Conservation (phyloP, 2,329 filamentous ascomycete species). For the Colletotrichum endophyticum region DNA sequence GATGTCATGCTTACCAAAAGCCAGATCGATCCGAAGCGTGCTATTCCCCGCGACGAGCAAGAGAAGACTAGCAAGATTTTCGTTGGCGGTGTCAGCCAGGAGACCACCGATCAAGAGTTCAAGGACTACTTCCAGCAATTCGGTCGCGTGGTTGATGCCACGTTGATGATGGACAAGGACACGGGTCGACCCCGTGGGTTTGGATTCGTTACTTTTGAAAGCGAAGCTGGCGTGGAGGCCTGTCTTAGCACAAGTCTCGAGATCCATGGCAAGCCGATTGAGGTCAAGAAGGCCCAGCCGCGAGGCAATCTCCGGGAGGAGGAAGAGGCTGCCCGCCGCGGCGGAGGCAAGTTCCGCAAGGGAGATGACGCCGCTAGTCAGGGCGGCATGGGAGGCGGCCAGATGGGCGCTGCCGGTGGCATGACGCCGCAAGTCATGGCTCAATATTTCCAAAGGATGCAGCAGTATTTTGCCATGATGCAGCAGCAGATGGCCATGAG, state of each 20-base stretch:
- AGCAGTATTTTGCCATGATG: slow-evolving; percentile 95
- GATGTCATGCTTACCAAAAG: background rate
- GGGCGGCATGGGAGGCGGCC: slow-evolving; percentile 36
- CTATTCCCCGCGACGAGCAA: slow-evolving; percentile 96
- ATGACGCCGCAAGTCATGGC: slow-evolving; percentile 99
- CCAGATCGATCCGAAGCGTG: slow-evolving; percentile 96
- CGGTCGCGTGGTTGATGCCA: slow-evolving; percentile 94
- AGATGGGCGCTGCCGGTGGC: slow-evolving; percentile 56
- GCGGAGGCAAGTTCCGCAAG: slow-evolving; percentile 63
- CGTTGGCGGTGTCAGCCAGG: slow-evolving; percentile 95
- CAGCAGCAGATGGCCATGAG: slow-evolving; percentile 92
- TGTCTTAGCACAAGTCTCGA: slow-evolving; percentile 85
- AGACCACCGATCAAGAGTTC: slow-evolving; percentile 95
- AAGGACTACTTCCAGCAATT: slow-evolving; percentile 97
- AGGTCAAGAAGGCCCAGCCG: slow-evolving; percentile 97
- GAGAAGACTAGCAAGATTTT: slow-evolving; percentile 99
- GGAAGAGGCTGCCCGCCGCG: slow-evolving; percentile 71
- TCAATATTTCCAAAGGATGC: slow-evolving; percentile 98
- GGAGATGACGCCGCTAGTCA: slow-evolving; percentile 48
- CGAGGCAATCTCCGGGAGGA: slow-evolving; percentile 93
- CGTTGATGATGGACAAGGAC: slow-evolving; percentile 99
- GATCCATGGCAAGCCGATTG: slow-evolving; percentile 94
- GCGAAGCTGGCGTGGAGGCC: slow-evolving; percentile 90
- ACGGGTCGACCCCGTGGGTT: slow-evolving; percentile 96
- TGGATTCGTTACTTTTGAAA: slow-evolving; percentile 98